Percentiles rank a stretch among this genome's conserved stretches.
Conservation (phyloP, 768 basidiomycete species). For the Collybia nuda region DNA sequence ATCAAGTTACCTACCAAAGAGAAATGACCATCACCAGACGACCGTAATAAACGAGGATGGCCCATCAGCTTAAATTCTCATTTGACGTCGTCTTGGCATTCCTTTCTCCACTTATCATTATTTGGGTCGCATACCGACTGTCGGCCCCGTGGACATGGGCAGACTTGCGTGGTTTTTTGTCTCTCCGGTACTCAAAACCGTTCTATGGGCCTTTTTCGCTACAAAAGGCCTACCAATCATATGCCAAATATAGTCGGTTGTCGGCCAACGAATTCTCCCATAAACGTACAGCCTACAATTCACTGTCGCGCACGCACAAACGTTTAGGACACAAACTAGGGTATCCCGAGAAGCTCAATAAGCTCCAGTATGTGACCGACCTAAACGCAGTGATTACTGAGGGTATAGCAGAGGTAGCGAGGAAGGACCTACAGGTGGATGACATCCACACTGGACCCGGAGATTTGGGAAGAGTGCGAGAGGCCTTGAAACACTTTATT, state of each 20-base stretch:
- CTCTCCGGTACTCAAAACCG: conserved; percentile 16
- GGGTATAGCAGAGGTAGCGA: conserved; percentile 39
- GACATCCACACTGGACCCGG: conserved; percentile 13
- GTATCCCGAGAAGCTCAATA: conserved; percentile 53
- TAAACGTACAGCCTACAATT: conserved; percentile 43
- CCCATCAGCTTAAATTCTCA: conserved; percentile 3
- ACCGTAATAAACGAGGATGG: too few relatives aligned
- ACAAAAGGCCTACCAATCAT: conserved; percentile 41
- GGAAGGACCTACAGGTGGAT: conserved; percentile 24
- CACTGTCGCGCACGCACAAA: conserved; percentile 45
- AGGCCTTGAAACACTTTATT: conserved; percentile 67
- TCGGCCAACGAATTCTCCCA: conserved; percentile 37
- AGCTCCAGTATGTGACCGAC: conserved; percentile 37
- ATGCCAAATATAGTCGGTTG: conserved; percentile 39
- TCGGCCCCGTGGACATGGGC: conserved; percentile 20
- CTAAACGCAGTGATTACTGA: conserved; percentile 37
- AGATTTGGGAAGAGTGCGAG: conserved; percentile 51
- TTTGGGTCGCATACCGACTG: conserved; percentile 23
- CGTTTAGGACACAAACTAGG: conserved; percentile 50
- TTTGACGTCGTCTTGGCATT: conserved; percentile 39
- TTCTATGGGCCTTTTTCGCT: conserved; percentile 41
- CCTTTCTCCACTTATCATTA: conserved; percentile 36
- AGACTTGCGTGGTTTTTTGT: conserved; percentile 26
- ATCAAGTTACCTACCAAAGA: too few relatives aligned
- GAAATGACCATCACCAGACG: too few relatives aligned